phyloP scores from a whole-genome alignment of 2,329 filamentous ascomycete genomes.

The Ustilaginoidea virens region DNA sequence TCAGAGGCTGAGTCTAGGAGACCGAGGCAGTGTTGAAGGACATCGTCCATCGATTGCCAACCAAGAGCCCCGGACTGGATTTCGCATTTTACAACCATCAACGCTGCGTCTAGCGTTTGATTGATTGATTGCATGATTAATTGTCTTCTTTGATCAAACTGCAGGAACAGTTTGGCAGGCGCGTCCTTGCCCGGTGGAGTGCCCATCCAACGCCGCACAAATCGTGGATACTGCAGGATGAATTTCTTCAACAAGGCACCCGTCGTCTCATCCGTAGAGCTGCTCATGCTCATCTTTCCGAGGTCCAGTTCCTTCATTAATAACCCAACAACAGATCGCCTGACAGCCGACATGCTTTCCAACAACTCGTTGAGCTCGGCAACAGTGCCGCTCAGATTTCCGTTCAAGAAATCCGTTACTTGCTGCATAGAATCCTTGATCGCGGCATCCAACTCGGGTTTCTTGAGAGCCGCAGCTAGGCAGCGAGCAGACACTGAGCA shows the following conservation, averaged over 20 bases:
- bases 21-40: constrained; percentile 38
- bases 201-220: constrained; percentile 46
- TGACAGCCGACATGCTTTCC: constrained; percentile 35
- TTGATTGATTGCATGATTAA: constrained; percentile 35
- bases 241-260: constrained; percentile 35
- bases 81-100: constrained; percentile 38
- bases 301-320: constrained; percentile 19
- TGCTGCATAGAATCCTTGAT: constrained; percentile 28
- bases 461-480: constrained; percentile 36
- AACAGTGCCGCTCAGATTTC: constrained; percentile 41
- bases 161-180: constrained; percentile 39
- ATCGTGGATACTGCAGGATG: constrained; percentile 42
- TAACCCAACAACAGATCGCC: constrained; percentile 36
- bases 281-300: too few relatives aligned
- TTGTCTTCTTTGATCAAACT: constrained; percentile 45
- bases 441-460: constrained; percentile 17
- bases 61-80: constrained; percentile 29
- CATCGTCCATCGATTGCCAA: constrained; percentile 41
- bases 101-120: constrained; percentile 42
- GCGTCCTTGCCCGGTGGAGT: constrained; percentile 35
- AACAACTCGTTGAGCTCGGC: constrained; percentile 47
- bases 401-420: constrained; percentile 39
- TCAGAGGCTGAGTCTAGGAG: constrained; percentile 38
- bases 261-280: constrained; percentile 12
- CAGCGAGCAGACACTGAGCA: constrained; percentile 39